Conservation (phyloP, 225 moss, liverwort and hornwort species). For the Pseudoscleropodium purum region DNA sequence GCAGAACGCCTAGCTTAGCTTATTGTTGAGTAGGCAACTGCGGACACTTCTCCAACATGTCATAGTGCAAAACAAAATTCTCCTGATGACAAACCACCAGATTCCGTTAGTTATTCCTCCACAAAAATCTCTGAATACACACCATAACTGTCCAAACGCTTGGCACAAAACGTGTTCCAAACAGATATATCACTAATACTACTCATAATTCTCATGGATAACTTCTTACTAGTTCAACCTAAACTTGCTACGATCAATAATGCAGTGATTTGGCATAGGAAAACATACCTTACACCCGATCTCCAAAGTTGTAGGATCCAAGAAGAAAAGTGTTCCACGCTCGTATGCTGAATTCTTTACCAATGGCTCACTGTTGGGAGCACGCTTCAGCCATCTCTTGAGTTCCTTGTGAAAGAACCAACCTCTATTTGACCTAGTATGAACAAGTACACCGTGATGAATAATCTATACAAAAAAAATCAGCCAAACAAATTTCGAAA, state of each 20-base stretch:
- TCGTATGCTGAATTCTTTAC: constrained; percentile 69
- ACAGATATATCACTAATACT: not conserved
- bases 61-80: constrained; percentile 39
- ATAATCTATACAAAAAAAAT: not conserved
- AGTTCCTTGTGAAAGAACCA: constrained; percentile 97
- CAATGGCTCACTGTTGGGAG: constrained; percentile 75
- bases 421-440: constrained; percentile 70
- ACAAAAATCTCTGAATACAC: not conserved
- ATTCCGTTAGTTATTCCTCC: not conserved
- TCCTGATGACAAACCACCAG: constrained; percentile 13
- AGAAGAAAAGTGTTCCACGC: constrained; percentile 78
- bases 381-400: constrained; percentile 79
- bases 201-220: not conserved
- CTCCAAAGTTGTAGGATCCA: constrained; percentile 84
- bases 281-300: constrained; percentile 69
- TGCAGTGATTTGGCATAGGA: not conserved
- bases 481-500: not conserved
- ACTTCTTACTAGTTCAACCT: not conserved
- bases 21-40: constrained; percentile 30
- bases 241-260: not conserved
- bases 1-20: constrained; percentile 11
- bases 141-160: not conserved
- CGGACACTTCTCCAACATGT: constrained; percentile 34
- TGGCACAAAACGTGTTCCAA: not conserved
- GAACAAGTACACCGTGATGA: not conserved